phyloP scores from a whole-genome alignment of 306 rosid genomes.

The Prunus mongolica region DNA sequence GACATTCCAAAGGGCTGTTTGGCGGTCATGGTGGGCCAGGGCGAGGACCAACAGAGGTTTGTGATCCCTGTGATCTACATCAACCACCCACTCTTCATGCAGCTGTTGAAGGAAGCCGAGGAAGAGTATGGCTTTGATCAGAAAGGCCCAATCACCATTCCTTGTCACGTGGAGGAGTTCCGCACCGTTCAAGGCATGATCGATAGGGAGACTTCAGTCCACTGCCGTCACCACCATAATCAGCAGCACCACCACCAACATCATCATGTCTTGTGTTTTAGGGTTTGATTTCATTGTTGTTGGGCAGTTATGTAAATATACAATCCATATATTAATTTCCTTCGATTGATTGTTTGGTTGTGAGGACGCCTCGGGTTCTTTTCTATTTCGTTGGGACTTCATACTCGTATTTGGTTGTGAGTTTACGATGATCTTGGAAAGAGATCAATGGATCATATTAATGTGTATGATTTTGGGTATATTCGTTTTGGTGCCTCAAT shows the following conservation, averaged over 20 bases:
- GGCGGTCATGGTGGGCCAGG: conserved; percentile 71
- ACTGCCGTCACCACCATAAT: conserved; percentile 30
- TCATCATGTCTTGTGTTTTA: conserved; percentile 52
- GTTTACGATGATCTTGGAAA: background rate
- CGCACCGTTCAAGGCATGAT: conserved; percentile 66
- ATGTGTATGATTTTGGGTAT: conserved; percentile 20
- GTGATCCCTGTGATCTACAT: conserved; percentile 81
- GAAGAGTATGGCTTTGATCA: conserved; percentile 83
- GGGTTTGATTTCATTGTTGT: conserved; percentile 37
- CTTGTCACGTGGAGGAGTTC: conserved; percentile 78
- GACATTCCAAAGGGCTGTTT: conserved; percentile 83
- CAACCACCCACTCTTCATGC: conserved; percentile 80
- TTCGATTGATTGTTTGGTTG: background rate
- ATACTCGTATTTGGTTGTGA: background rate
- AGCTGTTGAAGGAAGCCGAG: conserved; percentile 73
- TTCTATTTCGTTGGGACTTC: background rate
- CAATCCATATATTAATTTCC: too few relatives aligned
- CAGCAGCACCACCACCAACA: conserved; percentile 13
- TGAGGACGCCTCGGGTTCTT: background rate
- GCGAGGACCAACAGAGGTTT: conserved; percentile 64
- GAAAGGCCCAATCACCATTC: conserved; percentile 81
- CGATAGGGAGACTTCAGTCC: conserved; percentile 37
- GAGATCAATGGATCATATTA: background rate
- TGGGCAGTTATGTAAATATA: background rate
- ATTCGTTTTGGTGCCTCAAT: conserved; percentile 17